Evolutionary conservation across 1,139 yeast genomes (phyloP).

Genomic region (Pichia sp.): DNA sequence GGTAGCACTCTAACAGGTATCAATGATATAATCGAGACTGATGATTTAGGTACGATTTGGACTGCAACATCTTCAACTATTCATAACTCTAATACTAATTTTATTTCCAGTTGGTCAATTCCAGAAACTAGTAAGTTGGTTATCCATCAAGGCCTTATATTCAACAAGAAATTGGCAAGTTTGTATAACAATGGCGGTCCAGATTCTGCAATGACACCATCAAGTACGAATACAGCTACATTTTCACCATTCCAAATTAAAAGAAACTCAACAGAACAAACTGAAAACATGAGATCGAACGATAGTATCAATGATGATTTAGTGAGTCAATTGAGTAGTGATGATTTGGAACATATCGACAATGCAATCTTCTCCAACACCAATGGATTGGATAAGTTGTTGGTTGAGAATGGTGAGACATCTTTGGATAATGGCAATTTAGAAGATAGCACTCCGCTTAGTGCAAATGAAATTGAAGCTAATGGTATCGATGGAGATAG

Average conservation of each 20-base stretch:
- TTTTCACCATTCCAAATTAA: background rate
- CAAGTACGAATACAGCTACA: background rate
- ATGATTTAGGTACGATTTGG: conserved; percentile 38
- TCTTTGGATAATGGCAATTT: too few relatives aligned
- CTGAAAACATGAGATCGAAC: conserved; percentile 1
- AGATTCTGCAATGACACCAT: background rate
- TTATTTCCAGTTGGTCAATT: conserved; percentile 30
- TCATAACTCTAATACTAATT: conserved; percentile 19
- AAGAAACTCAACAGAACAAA: background rate
- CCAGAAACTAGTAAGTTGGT: conserved; percentile 32
- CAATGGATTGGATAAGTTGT: conserved; percentile 14
- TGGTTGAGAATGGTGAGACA: conserved; percentile 1
- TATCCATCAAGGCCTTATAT: conserved; percentile 31
- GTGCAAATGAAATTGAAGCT: too few relatives aligned
- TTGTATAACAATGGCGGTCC: conserved; percentile 19
- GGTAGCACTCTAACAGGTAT: conserved; percentile 32
- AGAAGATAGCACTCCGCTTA: too few relatives aligned
- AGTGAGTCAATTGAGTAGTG: conserved; percentile 33
- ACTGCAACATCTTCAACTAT: conserved; percentile 38
- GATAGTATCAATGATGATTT: conserved; percentile 27
- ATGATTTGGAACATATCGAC: conserved; percentile 32
- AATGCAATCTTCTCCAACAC: conserved; percentile 29
- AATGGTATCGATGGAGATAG: too few relatives aligned
- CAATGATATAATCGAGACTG: conserved; percentile 32
- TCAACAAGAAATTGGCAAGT: conserved; percentile 26